These are phyloP conservation scores for Sugiyamaella mastotermitis DNA, from an alignment of 805 yeast species.

Conservation along the genomic window DNA sequence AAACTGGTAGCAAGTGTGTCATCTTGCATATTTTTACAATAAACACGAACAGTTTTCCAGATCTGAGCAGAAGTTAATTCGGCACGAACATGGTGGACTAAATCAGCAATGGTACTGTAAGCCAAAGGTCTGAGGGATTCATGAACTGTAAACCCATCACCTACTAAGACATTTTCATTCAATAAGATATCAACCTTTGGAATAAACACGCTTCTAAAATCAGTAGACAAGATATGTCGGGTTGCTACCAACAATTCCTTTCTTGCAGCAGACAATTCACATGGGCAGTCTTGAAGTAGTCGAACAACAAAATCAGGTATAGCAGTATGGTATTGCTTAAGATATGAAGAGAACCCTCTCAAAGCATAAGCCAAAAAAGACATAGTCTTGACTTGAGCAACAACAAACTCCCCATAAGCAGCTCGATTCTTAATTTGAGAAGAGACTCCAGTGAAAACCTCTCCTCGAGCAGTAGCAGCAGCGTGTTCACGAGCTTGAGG, in stretches of 20 bases:
- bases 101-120: slow-evolving; percentile 91
- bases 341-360: slow-evolving; percentile 69
- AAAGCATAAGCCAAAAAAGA: slow-evolving; percentile 91
- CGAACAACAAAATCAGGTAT: slow-evolving; percentile 87
- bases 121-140: slow-evolving; percentile 91
- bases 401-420: slow-evolving; percentile 79
- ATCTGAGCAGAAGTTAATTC: slow-evolving; percentile 79
- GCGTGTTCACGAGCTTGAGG: slow-evolving; percentile 61
- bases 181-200: slow-evolving; percentile 81
- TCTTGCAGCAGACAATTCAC: slow-evolving; percentile 84
- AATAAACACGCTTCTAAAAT: slow-evolving; percentile 71
- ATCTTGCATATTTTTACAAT: slow-evolving; percentile 76
- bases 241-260: slow-evolving; percentile 92
- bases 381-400: slow-evolving; percentile 94
- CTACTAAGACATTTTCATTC: slow-evolving; percentile 81
- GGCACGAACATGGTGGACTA: slow-evolving; percentile 83
- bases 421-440: slow-evolving; percentile 69
- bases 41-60: slow-evolving; percentile 79
- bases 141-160: slow-evolving; percentile 85
- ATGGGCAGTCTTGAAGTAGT: slow-evolving; percentile 89
- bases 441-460: slow-evolving; percentile 63
- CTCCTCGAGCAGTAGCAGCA: slow-evolving; percentile 50
- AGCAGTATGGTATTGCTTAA: slow-evolving; percentile 48
- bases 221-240: slow-evolving; percentile 89
- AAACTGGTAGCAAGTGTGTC: slow-evolving; percentile 78